phyloP scores from a whole-genome alignment of 169 alveolate genomes.

The Eimeria maxima region DNA sequence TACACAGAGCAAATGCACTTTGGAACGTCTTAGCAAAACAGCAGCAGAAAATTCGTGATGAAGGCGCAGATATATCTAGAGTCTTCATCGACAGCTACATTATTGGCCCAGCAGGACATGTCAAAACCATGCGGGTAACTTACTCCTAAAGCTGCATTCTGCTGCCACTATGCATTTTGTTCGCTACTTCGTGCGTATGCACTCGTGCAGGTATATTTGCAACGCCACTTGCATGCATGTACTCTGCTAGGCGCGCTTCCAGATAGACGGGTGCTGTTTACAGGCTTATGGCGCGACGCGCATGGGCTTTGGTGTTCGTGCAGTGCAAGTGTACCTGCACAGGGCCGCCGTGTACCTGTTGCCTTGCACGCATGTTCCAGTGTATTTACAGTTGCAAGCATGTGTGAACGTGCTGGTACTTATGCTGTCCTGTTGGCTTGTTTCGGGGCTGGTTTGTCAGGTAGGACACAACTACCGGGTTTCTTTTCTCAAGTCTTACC shows the following conservation, averaged over 20 bases:
- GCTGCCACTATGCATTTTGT: too few species aligned
- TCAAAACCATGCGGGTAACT: conserved; percentile 42
- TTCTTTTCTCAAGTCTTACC: conserved; percentile 54
- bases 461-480: conserved; percentile 45
- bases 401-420: too few species aligned
- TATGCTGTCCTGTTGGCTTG: not conserved
- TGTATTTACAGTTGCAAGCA: too few species aligned
- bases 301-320: too few species aligned
- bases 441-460: not conserved
- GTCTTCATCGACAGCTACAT: conserved; percentile 63
- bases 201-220: not conserved
- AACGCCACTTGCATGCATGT: too few species aligned
- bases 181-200: too few species aligned
- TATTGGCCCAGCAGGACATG: conserved; percentile 27
- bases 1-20: conserved; percentile 39
- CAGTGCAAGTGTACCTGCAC: too few species aligned
- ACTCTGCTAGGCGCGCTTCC: too few species aligned
- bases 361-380: too few species aligned
- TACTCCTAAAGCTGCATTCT: not conserved
- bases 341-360: too few species aligned
- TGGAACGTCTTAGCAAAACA: conserved; percentile 23
- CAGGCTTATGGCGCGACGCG: too few species aligned
- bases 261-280: too few species aligned
- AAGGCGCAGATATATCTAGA: conserved; percentile 66
- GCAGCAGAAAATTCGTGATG: conserved; percentile 28